Evolutionary conservation across 306 rosid species (phyloP).

Genomic region (Citrullus mucosospermus): DNA sequence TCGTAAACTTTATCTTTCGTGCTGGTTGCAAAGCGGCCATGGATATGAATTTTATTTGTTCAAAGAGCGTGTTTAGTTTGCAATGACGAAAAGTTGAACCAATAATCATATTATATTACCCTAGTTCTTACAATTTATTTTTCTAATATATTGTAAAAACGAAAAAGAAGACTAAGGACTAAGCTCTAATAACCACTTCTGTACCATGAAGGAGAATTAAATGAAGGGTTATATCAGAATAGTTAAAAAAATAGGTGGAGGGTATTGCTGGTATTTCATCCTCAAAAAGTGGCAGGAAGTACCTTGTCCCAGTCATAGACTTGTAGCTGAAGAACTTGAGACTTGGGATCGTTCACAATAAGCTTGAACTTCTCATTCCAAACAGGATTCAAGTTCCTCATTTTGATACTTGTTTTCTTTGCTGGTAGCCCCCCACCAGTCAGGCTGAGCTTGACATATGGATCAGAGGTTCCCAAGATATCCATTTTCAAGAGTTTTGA

Average conservation of each 20-base stretch:
- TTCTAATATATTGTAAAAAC: background rate
- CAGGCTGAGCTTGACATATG: slow-evolving; percentile 69
- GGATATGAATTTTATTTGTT: background rate
- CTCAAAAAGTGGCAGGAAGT: background rate
- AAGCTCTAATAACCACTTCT: background rate
- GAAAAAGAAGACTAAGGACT: background rate
- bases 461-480: slow-evolving; percentile 81
- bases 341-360: slow-evolving; percentile 63
- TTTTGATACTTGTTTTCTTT: slow-evolving; percentile 68
- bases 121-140: background rate
- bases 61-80: background rate
- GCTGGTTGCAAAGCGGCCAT: background rate
- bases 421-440: slow-evolving; percentile 62
- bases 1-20: background rate
- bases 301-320: slow-evolving; percentile 99
- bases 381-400: slow-evolving; percentile 70
- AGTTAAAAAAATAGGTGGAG: background rate
- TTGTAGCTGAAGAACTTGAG: slow-evolving; percentile 82
- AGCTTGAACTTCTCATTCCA: slow-evolving; percentile 95
- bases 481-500: slow-evolving; percentile 72
- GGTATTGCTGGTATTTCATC: background rate
- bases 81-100: background rate
- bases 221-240: background rate
- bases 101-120: background rate
- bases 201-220: background rate